phyloP scores from a whole-genome alignment of 331 rosid species.

The Acacia concinna region DNA sequence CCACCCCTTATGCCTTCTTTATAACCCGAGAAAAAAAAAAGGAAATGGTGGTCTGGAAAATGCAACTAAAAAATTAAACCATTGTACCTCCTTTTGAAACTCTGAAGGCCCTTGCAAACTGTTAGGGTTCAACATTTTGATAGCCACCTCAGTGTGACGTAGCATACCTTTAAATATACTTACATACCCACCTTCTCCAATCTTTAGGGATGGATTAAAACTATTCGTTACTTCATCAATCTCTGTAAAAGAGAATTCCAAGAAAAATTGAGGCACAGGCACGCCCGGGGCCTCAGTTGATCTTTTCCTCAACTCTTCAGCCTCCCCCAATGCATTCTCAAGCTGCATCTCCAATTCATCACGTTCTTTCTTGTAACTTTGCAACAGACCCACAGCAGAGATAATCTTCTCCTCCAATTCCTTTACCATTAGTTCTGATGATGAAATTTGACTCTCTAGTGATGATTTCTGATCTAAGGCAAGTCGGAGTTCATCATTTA shows the following conservation, averaged over 20 bases:
- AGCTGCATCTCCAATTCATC: conserved; percentile 72
- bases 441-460: conserved; percentile 72
- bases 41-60: background rate
- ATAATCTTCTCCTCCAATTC: conserved; percentile 78
- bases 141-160: conserved; percentile 88
- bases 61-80: conserved; percentile 20
- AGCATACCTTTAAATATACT: conserved; percentile 70
- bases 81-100: conserved; percentile 85
- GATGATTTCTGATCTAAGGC: conserved; percentile 58
- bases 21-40: background rate
- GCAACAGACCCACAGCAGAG: conserved; percentile 76
- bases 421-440: conserved; percentile 52
- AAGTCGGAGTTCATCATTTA: conserved; percentile 59
- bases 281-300: conserved; percentile 63
- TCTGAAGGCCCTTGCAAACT: conserved; percentile 92
- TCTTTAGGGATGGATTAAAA: conserved; percentile 63
- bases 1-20: background rate
- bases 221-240: conserved; percentile 70
- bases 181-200: conserved; percentile 98
- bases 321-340: conserved; percentile 76
- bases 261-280: conserved; percentile 55
- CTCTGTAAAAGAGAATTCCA: conserved; percentile 75
- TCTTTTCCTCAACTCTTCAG: conserved; percentile 72
- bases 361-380: conserved; percentile 75
- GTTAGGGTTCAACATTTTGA: conserved; percentile 61